Base-by-base conservation (phyloP, 306 rosid species). In the Comarum palustre region DNA sequence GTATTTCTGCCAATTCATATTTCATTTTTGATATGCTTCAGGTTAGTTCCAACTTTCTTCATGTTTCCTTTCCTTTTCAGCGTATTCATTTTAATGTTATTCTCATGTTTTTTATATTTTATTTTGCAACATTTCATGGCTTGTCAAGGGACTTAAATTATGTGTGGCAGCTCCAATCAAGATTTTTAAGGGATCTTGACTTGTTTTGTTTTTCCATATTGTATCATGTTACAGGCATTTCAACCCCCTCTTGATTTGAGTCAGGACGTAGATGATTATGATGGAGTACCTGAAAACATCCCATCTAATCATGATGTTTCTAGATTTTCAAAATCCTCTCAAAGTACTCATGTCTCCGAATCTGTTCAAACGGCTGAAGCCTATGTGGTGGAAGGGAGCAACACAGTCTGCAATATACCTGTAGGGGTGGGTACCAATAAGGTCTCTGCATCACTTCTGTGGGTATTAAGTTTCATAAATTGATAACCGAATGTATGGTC, bases 181-280 rank as follows among this genome's bases (percentile, higher is more conserved):
- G 66, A 38, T 8, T 75, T 58, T 25, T 73, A 34, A 71, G 73
- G 71, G 43, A 43, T 54, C 31, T 62, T 64, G 80, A 45, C 61
- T 31, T 70, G 42, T 57, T 22, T 77, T 72, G 36, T 71, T 64
- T 42, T 42, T 41, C 45, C 59, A 57, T 22, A 50, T 57, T 51
- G 31, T 41, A 72, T 22, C 55, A 74, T 11, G 16, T 81, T 73
- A 52, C 77, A 94, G 98, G 96, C 87, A 81, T 94, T 94, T 73
- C 97, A 94, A 85, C 96, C 98, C 62, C 98, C 97, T 11, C 73
- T 94, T 81, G 98, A 89, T 88, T 86, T 94, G 91, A 89, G 90
- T 78, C 85, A 84, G 73, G 92, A 85, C 61, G 27, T 65, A 42
- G 91, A 91, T 77, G 69, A 68, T 73, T 73, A 80, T 79, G 92